A percentile compares a stretch with the other conserved stretches of the same genome.
These are phyloP conservation scores for Mycena sp. DNA, from an alignment of 1,284 basidiomycete genomes.

Conservation along the genomic window DNA sequence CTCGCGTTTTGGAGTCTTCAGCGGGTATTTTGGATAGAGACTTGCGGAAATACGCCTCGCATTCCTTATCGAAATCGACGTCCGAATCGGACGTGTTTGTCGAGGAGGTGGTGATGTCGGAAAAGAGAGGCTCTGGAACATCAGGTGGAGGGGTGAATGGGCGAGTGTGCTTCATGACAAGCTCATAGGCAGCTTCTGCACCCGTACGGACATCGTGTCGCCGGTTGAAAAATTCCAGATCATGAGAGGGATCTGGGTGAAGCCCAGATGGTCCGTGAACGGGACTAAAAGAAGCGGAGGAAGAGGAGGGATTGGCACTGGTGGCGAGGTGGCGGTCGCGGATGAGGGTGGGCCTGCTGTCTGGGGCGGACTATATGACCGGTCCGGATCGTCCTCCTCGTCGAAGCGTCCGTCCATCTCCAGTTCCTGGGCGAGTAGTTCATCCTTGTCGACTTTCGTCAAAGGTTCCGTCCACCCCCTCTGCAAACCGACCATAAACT, in stretches of 20 bases:
- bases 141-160: conserved; percentile 55
- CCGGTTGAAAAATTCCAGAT: conserved; percentile 93
- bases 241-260: conserved; percentile 90
- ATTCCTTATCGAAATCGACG: conserved; percentile 77
- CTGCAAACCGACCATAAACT: conserved; percentile 90
- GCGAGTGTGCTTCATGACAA: conserved; percentile 75
- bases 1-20: conserved; percentile 75
- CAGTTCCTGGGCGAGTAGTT: conserved; percentile 75
- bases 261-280: conserved; percentile 89
- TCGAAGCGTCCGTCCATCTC: conserved; percentile 84
- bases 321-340: conserved; percentile 51
- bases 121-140: conserved; percentile 32
- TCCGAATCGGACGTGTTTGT: conserved; percentile 53
- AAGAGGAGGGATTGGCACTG: conserved; percentile 73
- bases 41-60: conserved; percentile 77
- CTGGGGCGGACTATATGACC: conserved; percentile 37
- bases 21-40: conserved; percentile 65
- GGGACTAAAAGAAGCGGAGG: conserved; percentile 89
- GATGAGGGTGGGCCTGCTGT: conserved; percentile 40
- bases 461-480: conserved; percentile 87
- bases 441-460: conserved; percentile 78
- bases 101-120: conserved; percentile 34
- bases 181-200: conserved; percentile 82
- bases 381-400: conserved; percentile 52
- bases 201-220: conserved; percentile 83